Evolutionary conservation across 441 rosid genomes (phyloP).

Genomic region (Gossypium gossypioides): DNA sequence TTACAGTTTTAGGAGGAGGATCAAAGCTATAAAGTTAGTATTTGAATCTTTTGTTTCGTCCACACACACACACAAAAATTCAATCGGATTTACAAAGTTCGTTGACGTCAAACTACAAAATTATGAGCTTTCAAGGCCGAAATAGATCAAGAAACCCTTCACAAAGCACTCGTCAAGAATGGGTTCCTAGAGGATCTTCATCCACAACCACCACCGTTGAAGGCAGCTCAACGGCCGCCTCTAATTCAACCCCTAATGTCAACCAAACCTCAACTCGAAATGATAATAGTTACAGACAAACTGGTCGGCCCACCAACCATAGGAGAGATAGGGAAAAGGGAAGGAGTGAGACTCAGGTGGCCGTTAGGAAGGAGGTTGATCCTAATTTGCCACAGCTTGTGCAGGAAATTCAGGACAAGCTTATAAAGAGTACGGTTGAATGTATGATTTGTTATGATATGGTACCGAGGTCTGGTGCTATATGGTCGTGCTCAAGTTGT

Average conservation of each 20-base stretch:
- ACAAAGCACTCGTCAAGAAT: constrained; percentile 44
- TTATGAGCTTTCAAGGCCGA: constrained; percentile 53
- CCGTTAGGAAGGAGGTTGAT: constrained; percentile 27
- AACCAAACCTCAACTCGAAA: constrained; percentile 13
- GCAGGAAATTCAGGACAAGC: constrained; percentile 90
- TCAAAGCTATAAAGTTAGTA: neutral
- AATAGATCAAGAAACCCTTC: constrained; percentile 38
- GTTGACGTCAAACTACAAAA: neutral
- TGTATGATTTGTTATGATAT: constrained; percentile 98
- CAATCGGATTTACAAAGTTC: neutral
- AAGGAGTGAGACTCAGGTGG: constrained; percentile 26
- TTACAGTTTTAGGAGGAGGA: neutral
- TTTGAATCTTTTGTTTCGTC: neutral
- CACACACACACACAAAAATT: neutral
- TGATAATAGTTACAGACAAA: constrained; percentile 28
- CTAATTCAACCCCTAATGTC: constrained; percentile 16
- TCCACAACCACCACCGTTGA: constrained; percentile 12
- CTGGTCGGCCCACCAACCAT: constrained; percentile 27
- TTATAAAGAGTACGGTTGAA: constrained; percentile 60
- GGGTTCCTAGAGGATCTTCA: constrained; percentile 69
- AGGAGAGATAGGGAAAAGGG: constrained; percentile 27
- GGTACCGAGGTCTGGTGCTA: constrained; percentile 72
- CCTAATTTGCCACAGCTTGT: constrained; percentile 77
- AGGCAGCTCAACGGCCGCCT: constrained; percentile 19
- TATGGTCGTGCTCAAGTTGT: constrained; percentile 96